Evolutionary conservation across 2,329 filamentous ascomycete species (phyloP).

Genomic region (Didymella arachidicola): DNA sequence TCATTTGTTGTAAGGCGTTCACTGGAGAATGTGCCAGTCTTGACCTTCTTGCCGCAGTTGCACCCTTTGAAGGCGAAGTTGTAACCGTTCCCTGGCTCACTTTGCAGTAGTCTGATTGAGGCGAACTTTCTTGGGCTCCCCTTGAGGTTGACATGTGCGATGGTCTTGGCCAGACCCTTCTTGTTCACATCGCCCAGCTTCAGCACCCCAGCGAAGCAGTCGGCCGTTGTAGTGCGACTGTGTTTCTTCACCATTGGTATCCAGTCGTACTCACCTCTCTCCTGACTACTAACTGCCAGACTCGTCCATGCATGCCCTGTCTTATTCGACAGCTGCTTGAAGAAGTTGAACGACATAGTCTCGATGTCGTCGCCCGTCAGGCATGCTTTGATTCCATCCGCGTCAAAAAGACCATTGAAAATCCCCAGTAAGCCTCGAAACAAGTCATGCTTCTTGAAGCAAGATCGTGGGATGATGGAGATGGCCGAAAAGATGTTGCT

Average conservation of each 20-base stretch:
- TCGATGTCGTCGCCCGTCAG: background rate
- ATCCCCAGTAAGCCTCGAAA: background rate
- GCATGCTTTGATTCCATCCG: background rate
- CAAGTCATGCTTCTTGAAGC: background rate
- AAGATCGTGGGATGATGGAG: background rate
- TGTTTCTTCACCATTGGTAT: background rate
- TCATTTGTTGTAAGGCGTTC: background rate
- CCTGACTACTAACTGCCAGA: background rate
- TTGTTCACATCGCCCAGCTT: background rate
- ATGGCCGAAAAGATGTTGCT: slow-evolving; percentile 2
- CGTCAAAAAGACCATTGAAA: background rate
- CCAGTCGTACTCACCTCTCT: background rate
- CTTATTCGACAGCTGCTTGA: background rate
- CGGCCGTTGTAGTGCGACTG: background rate
- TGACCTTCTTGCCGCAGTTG: slow-evolving; percentile 1
- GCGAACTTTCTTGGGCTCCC: background rate
- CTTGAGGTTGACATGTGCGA: background rate
- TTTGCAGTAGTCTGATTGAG: background rate
- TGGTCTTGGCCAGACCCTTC: background rate
- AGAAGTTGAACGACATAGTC: background rate
- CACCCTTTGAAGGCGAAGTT: background rate
- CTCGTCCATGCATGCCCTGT: background rate
- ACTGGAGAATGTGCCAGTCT: background rate
- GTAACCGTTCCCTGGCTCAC: background rate
- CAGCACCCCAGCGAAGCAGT: background rate